Conservation (phyloP, 371 early-diverging fungal genomes). For the Mortierella sp. region DNA sequence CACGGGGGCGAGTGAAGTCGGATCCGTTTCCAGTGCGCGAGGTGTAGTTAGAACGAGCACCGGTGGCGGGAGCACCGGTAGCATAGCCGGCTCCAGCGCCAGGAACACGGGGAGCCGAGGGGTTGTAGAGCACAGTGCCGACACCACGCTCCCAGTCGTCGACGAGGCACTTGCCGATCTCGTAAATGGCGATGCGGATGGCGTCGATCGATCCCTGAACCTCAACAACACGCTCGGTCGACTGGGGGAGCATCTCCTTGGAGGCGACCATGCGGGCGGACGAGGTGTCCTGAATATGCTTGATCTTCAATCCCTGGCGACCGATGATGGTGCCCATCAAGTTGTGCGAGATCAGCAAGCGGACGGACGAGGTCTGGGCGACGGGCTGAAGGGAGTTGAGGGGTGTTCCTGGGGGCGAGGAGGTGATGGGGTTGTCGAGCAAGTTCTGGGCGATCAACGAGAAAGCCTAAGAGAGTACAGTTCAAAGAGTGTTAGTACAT, state of each 20-base stretch:
- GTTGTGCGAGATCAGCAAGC: conserved; percentile 85
- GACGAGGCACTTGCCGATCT: conserved; percentile 78
- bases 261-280: conserved; percentile 86
- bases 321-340: conserved; percentile 92
- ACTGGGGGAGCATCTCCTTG: conserved; percentile 87
- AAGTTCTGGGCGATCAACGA: conserved; percentile 84
- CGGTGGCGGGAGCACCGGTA: conserved; percentile 31
- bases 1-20: conserved; percentile 56
- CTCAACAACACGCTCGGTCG: conserved; percentile 88
- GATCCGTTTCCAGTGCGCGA: conserved; percentile 68
- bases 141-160: conserved; percentile 78
- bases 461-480: conserved; percentile 63
- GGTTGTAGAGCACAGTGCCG: conserved; percentile 78
- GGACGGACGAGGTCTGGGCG: conserved; percentile 64
- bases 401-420: conserved; percentile 61
- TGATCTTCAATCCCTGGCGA: conserved; percentile 86
- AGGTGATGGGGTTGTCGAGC: conserved; percentile 78
- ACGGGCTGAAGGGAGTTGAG: conserved; percentile 53
- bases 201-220: conserved; percentile 79
- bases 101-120: conserved; percentile 54
- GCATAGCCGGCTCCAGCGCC: conserved; percentile 35
- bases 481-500: neutral
- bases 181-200: conserved; percentile 80
- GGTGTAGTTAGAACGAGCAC: conserved; percentile 57
- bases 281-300: conserved; percentile 86